Conservation (phyloP, 2,329 filamentous ascomycete species). For the Exophiala spinifera region DNA sequence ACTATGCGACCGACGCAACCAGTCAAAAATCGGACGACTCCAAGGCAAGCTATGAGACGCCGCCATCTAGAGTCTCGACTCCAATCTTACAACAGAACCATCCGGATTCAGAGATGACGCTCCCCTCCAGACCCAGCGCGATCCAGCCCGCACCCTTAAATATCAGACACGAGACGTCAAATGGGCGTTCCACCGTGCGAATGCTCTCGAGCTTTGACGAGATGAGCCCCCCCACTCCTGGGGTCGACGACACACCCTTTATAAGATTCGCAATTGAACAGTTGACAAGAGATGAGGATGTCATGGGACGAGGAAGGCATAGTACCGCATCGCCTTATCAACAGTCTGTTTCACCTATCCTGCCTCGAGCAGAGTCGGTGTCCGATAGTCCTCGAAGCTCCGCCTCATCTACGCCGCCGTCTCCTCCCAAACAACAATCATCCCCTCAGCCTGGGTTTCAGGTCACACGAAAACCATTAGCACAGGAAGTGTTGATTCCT, state of each 20-base stretch:
- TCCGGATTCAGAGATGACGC: constrained; percentile 29
- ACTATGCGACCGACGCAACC: constrained; percentile 38
- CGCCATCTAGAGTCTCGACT: constrained; percentile 37
- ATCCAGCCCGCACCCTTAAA: constrained; percentile 25
- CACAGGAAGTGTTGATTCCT: constrained; percentile 34
- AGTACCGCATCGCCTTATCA: constrained; percentile 36
- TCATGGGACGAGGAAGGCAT: constrained; percentile 53
- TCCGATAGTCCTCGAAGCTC: background rate
- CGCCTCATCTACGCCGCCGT: constrained; percentile 17
- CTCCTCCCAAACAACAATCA: constrained; percentile 11
- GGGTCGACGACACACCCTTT: constrained; percentile 79
- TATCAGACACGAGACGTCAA: constrained; percentile 17
- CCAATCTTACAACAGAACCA: constrained; percentile 21
- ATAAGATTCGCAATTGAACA: constrained; percentile 88
- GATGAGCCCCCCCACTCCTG: constrained; percentile 61
- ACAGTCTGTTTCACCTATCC: background rate
- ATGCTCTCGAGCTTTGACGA: constrained; percentile 32
- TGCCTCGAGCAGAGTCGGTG: background rate
- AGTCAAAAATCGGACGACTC: constrained; percentile 37
- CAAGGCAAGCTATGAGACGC: constrained; percentile 44
- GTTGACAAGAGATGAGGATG: constrained; percentile 70
- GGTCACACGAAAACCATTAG: constrained; percentile 15
- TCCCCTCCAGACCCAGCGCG: constrained; percentile 21
- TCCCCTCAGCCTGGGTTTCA: constrained; percentile 12
- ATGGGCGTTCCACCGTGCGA: constrained; percentile 31